Evolutionary conservation across 495 filamentous ascomycete species (phyloP), one percentile per base, ranked within the genome.

Genomic region (Annulohypoxylon bovei): DNA sequence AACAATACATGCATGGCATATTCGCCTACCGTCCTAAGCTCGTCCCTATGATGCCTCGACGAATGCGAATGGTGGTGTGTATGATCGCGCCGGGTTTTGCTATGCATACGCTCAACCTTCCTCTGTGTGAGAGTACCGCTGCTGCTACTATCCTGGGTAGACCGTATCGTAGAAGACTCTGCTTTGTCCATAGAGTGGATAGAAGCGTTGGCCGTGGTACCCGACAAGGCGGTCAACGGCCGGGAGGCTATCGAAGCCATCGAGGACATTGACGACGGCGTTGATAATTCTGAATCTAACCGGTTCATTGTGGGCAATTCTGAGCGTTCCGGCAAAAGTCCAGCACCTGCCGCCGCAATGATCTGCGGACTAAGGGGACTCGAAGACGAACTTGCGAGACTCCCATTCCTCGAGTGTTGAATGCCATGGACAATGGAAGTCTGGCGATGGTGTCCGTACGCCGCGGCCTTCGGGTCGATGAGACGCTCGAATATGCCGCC

Each of bases 1-100:
- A 99, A 97, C 32, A 99, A 83, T 73, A 97, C 95, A 80, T 98
- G 95, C 59, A 98, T 82, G 23, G 96, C 94, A 86, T 97, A 98
- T 83, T 99, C 95, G 49, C 93, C 95, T 53, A 97, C 93, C 0
- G 93, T 97, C 80, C 94, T 97, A 65, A 88, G 85, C 72, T 97
- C 92, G 32, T 88, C 86, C 73, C 85, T 83, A 74, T 90, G 86
- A 67, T 89, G 89, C 62, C 89, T 87, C 40, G 91, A 92, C 28
- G 94, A 97, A 75, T 95, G 92, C 9, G 93, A 94, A 67, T 90
- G 92, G 71, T 92, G 88, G 71, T 93, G 94, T 27, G 87, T 82
- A 75, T 92, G 89, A 52, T 92, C 91, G 59, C 90, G 87, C 70
- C 88, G 88, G 53, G 82, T 76, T 74, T 86, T 91, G 77, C 88